Evolutionary conservation across 2,329 filamentous ascomycete species (phyloP), one percentile per base, ranked within the genome.

Genomic region (Mariannaea elegans): DNA sequence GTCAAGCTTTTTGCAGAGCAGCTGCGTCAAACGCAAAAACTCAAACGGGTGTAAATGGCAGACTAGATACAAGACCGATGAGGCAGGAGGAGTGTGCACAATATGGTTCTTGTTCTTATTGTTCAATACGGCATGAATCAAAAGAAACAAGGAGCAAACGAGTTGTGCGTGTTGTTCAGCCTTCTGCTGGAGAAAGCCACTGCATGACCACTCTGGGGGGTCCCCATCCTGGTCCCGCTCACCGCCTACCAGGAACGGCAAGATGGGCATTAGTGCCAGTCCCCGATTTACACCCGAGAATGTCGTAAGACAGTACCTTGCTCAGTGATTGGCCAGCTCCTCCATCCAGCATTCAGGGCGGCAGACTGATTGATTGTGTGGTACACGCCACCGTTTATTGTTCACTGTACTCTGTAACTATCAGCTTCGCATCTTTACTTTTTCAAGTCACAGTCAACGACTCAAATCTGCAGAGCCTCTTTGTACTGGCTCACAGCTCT

Each of bases 181-280:
- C 54, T 63, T 62, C 55, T 52, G 55, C 42, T 48, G 34, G 29
- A 34, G 32, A 42, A 21, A 50, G 42, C 56, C 52, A 48, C 51
- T 49, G 61, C 68, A 70, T 69, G 66, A 68, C 66, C 63, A 59
- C 55, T 50, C 47, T 54, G 58, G 44, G 52, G 59, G 59, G 18
- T 42, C 42, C 51, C 38, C 49, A 62, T 42, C 41, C 36, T 53
- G 66, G 45, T 54, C 39, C 41, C 23, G 2, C 23, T 71, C 56
- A 71, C 68, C 68, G 68, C 68, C 65, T 71, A 41, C 68, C 61
- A 12, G 19, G 64, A 66, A 16, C 47, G 60, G 68, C 10, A 54
- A 36, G 16, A 23, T 23, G 16, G 45, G 31, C 54, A 59, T 67
- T 65, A 68, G 62, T 65, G 62, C 60, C 59, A 48, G 13, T 34